Evolutionary conservation across 345 rosid species (phyloP).

Genomic region (Syzygium grande): DNA sequence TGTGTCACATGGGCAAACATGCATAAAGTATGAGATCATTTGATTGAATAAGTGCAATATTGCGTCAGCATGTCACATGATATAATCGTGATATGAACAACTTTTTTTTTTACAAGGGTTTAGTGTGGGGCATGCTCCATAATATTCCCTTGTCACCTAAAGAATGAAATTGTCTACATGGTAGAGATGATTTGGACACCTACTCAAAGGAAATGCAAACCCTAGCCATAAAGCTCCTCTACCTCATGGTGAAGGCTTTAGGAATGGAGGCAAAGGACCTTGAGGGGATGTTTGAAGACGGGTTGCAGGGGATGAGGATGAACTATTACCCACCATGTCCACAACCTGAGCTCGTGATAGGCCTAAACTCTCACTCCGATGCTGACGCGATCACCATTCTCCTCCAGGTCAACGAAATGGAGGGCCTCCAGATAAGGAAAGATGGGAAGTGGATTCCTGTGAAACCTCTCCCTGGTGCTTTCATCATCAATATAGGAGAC

Average conservation of each 20-base stretch:
- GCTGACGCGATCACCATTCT: neutral
- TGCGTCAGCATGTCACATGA: neutral
- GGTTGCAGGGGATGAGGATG: constrained; percentile 22
- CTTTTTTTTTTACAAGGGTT: too few relatives aligned
- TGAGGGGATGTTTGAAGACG: constrained; percentile 11
- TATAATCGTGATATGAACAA: neutral
- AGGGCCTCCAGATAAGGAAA: constrained; percentile 17
- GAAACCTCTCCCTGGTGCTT: constrained; percentile 8
- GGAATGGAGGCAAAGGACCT: constrained; percentile 40
- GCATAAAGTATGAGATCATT: too few relatives aligned
- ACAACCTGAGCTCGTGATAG: constrained; percentile 22
- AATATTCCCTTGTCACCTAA: neutral
- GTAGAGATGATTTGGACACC: constrained; percentile 39
- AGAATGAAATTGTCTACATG: neutral
- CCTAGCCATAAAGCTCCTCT: constrained; percentile 25
- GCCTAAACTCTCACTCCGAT: constrained; percentile 28
- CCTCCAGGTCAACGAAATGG: constrained; percentile 10
- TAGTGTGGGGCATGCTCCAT: neutral
- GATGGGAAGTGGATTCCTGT: constrained; percentile 8
- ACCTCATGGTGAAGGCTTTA: constrained; percentile 30
- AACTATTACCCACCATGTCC: constrained; percentile 35
- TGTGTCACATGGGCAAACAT: neutral
- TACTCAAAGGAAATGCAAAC: constrained; percentile 28
- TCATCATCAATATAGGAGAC: constrained; percentile 13
- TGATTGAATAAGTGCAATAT: neutral